A percentile compares a stretch with the other conserved stretches of the same genome.
phyloP scores from a whole-genome alignment of 73 alveolate species.

The Symbiodinium pilosum region DNA sequence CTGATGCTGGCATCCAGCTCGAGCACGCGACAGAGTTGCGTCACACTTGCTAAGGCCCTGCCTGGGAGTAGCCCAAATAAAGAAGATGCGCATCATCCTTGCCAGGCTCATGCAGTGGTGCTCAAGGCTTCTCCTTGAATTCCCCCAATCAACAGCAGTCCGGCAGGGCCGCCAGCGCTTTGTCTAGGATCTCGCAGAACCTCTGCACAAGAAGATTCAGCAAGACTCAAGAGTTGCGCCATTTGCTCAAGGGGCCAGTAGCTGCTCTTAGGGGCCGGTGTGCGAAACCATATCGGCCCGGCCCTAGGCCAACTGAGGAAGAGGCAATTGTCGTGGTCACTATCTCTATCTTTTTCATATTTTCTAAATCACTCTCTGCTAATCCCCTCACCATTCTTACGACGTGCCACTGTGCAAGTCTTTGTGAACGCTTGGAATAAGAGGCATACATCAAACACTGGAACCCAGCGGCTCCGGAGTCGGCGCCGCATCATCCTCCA shows the following conservation, averaged over 20 bases:
- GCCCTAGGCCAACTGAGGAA: too few species aligned
- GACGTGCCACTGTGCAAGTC: too few species aligned
- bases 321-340: too few species aligned
- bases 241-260: not conserved
- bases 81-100: slow-evolving; percentile 86
- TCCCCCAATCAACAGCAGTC: not conserved
- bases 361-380: too few species aligned
- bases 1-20: too few species aligned
- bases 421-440: not conserved
- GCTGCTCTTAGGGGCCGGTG: not conserved
- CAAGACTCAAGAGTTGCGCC: not conserved
- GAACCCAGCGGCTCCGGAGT: slow-evolving; percentile 52
- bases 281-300: too few species aligned
- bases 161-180: slow-evolving; percentile 56
- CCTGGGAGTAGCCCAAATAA: slow-evolving; percentile 85
- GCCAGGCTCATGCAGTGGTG: not conserved
- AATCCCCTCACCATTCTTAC: too few species aligned
- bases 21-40: not conserved
- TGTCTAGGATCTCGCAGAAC: slow-evolving; percentile 66
- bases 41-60: not conserved
- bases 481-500: slow-evolving; percentile 86
- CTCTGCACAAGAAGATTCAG: not conserved
- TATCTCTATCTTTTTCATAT: too few species aligned
- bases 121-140: not conserved
- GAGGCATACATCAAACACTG: not conserved